Evolutionary conservation across 2,329 filamentous ascomycete genomes (phyloP), one percentile per base, ranked within the genome.

Genomic region (Talaromyces sp.): DNA sequence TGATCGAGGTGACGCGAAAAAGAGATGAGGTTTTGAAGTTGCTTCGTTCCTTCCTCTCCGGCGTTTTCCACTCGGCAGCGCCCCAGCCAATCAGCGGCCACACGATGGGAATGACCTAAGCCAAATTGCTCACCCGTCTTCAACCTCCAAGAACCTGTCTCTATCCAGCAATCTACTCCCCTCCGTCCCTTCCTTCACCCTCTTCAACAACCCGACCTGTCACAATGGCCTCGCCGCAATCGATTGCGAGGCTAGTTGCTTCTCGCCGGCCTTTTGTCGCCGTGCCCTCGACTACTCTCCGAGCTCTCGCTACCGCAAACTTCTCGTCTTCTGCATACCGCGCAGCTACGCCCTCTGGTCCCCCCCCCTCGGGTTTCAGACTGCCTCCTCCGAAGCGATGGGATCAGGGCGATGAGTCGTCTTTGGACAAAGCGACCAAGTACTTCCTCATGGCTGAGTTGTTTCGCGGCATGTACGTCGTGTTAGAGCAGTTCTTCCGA

Each of bases 401-500:
- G 92, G 88, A 96, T 71, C 87, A 96, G 79, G 85, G 88, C 69
- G 84, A 86, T 68, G 92, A 96, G 77, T 87, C 85, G 69, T 87
- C 90, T 41, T 82, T 96, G 71, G 92, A 97, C 81, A 90, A 89
- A 78, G 85, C 92, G 68, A 93, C 91, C 72, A 95, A 93, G 78
- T 98, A 93, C 84, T 99, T 99, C 82, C 86, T 99, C 77, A 83
- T 98, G 84, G 89, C 91, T 62, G 95, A 99, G 85, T 95, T 98
- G 90, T 86, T 92, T 78, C 88, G 95, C 76, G 95, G 95, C 80
- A 98, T 99, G 95, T 99, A 97, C 77, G 89, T 99, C 71, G 88
- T 95, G 80, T 78, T 99, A 76, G 95, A 99, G 86, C 94, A 99
- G 84, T 99, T 90, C 87, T 98, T 99, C 85, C 86, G 95, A 79